Base-by-base conservation (phyloP, 192 early-diverging fungal genomes). In the Umbelopsis vinacea region DNA sequence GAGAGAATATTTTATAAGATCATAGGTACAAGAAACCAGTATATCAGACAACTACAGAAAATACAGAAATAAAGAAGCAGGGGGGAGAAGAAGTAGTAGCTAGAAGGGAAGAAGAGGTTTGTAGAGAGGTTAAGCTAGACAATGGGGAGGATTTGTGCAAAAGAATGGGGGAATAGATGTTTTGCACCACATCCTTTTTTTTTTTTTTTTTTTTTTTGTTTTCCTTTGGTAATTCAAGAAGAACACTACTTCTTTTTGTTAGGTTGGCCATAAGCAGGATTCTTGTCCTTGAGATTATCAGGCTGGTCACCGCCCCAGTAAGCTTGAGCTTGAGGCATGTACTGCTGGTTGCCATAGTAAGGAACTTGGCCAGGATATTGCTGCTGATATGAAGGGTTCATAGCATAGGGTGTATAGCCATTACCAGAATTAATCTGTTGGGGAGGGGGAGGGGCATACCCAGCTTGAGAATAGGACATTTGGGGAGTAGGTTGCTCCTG, bases 1-100 rank as follows among this genome's bases (percentile, higher is more conserved):
- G 26, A 63, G 26, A 37, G 33, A 63, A 63, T 63, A 63, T 63
- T 63, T 63, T 63, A 63, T 63, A 63, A 63, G 26, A 63, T 63
- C 57, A 63, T 63, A 63, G 57, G 57, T 63, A 63, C 57, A 63
- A 63, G 57, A 63, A 63, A 63, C 57, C 57, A 63, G 57, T 63
- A 63, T 63, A 63, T 35, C 24, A 29, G 35, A 63, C 57, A 63
- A 63, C 57, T 63, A 63, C 57, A 63, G 57, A 63, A 50, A 63
- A 37, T 63, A 63, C 57, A 63, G 57, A 63, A 19, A 63, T 19
- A 35, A 29, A 63, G 33, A 43, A 35, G 33, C 26, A 54, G 53
- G 11, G 26, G 7, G n/a, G 53, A 5, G 23, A 22, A 24, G 23
- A n/a, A 24, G 53, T 19, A 54, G 53, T 43, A 12, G 40, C 40